Base-by-base conservation (phyloP, 257 asterid species). In the Phtheirospermum japonicum region DNA sequence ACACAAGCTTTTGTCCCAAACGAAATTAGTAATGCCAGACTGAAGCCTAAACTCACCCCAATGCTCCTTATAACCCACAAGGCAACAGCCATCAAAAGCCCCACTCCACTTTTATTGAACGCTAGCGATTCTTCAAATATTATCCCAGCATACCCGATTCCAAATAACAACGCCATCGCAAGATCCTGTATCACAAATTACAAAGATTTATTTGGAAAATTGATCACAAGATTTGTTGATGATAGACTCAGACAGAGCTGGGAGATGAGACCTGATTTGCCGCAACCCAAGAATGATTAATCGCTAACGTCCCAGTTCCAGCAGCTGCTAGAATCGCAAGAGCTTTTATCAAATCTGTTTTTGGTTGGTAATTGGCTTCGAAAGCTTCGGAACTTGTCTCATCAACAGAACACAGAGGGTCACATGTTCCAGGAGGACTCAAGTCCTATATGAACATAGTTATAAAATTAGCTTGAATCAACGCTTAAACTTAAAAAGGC, bases 71-170 rank as follows among this genome's bases (percentile, higher is more conserved):
- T 55, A 60, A 78, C 88, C 99, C 99, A 92, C 79, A 92, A 83
- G 79, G 95, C 67, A 66, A 89, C 97, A 53, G 97, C 99, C 99
- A 92, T 89, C 71, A 89, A 66, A 73, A 92, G 96, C 64, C 97
- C 99, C 13, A 92, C 89, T 51, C 99, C 99, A 71, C 97, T 92
- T 85, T 92, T 92, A 66, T 92, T 92, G 86, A 92, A 89, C 14
- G 99, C 95, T 42, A 89, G 96, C 58, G 97, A 86, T 66, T 92
- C 99, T 70, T 92, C 99, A 64, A 92, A 92, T 82, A 92, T 82
- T 55, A 92, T 89, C 40, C 99, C 97, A 73, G 88, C 88, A 76
- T 92, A 92, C 31, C 99, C 99, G 42, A 92, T 64, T 62, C 84
- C 99, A 76, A 92, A 92, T 48, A 92, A 63, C 76, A 85, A 67